These are phyloP conservation scores for Zancudomyces culisetae DNA, from an alignment of 371 early-diverging fungal species.

Conservation along the genomic window DNA sequence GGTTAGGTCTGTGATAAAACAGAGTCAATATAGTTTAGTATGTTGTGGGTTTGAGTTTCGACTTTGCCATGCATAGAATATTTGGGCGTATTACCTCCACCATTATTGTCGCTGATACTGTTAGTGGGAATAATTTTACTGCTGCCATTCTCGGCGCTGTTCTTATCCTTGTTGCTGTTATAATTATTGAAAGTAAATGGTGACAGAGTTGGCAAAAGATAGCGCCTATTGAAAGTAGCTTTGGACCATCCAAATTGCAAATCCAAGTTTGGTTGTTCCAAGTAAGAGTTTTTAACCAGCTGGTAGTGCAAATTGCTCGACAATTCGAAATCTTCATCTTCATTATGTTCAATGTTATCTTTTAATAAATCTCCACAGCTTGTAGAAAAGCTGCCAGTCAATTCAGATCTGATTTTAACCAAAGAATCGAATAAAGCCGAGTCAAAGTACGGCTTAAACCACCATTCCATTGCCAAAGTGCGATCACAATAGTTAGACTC, in stretches of 20 bases:
- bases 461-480: background rate
- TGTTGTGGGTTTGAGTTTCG: slow-evolving; percentile 3
- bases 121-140: no score
- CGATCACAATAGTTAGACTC: no score
- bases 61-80: background rate
- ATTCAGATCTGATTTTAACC: background rate
- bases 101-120: background rate
- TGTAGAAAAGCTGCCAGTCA: background rate
- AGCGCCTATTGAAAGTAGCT: background rate
- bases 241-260: background rate
- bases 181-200: background rate
- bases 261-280: background rate
- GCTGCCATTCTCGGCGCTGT: background rate
- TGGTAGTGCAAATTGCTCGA: no score
- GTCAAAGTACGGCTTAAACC: background rate
- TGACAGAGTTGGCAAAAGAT: background rate
- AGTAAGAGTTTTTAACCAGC: background rate
- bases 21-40: background rate
- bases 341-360: background rate
- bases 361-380: background rate
- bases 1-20: slow-evolving; percentile 43
- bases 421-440: background rate
- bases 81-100: background rate
- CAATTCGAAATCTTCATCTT: no score
- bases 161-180: background rate